Conservation (phyloP, 495 filamentous ascomycete species). For the Viridothelium virens region DNA sequence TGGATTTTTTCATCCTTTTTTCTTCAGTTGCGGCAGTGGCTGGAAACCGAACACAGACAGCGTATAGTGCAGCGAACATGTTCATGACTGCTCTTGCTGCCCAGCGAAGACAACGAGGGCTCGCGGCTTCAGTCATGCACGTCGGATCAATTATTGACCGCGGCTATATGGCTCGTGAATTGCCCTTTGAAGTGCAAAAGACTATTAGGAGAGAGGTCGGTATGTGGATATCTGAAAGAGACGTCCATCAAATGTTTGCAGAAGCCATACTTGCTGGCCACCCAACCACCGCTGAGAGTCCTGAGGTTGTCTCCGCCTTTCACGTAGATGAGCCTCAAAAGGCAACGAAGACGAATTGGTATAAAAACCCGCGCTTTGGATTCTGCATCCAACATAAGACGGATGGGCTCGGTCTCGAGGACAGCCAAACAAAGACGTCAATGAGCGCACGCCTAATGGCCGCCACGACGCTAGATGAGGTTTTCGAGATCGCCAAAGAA, state of each 20-base stretch:
- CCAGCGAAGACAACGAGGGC: slow-evolving; percentile 4
- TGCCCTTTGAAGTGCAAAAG: background rate
- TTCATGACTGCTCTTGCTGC: slow-evolving; percentile 4
- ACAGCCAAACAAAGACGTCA: background rate
- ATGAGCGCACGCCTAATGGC: background rate
- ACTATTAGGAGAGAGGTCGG: background rate
- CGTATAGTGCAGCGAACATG: slow-evolving; percentile 13
- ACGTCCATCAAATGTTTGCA: slow-evolving; percentile 13
- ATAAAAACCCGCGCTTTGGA: background rate
- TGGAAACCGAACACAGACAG: slow-evolving; percentile 4
- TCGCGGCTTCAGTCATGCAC: slow-evolving; percentile 6
- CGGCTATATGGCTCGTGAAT: background rate
- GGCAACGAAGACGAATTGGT: background rate
- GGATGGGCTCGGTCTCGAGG: background rate
- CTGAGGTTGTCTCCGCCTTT: background rate
- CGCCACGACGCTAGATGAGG: background rate
- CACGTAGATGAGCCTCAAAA: background rate
- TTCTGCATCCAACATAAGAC: background rate
- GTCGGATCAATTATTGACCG: slow-evolving; percentile 8
- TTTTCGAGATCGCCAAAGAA: background rate
- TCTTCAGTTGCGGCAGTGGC: slow-evolving; percentile 12
- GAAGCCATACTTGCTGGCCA: slow-evolving; percentile 13
- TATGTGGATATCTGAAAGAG: slow-evolving; percentile 4
- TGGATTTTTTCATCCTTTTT: slow-evolving; percentile 17
- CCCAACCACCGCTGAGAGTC: background rate